phyloP scores from a whole-genome alignment of 164 flowering plant species.

The Euptelea pleiosperma region DNA sequence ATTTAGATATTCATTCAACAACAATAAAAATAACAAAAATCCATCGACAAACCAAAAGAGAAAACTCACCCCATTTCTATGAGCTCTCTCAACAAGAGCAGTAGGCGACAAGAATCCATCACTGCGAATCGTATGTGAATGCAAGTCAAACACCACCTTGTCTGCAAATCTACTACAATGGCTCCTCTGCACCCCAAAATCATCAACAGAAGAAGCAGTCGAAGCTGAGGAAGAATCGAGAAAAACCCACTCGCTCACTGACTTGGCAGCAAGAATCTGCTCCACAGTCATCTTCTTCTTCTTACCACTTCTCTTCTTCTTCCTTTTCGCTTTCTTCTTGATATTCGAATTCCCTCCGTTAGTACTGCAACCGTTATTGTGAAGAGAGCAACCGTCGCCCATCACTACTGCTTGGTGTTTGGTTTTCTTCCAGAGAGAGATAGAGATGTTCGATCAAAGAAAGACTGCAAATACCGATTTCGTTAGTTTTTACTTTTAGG shows the following conservation, averaged over 20 bases:
- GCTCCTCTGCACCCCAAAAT: slow-evolving; percentile 39
- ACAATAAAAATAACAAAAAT: neutral
- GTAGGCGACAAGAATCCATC: slow-evolving; percentile 92
- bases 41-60: neutral
- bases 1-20: neutral
- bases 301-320: slow-evolving; percentile 49
- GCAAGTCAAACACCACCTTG: slow-evolving; percentile 77
- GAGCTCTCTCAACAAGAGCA: slow-evolving; percentile 86
- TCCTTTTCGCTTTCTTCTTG: slow-evolving; percentile 8
- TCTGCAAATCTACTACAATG: slow-evolving; percentile 21
- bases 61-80: slow-evolving; percentile 74
- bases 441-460: too few relatives aligned
- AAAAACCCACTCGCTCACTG: slow-evolving; percentile 70
- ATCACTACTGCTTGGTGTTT: neutral
- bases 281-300: slow-evolving; percentile 67
- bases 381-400: slow-evolving; percentile 14
- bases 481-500: too few relatives aligned
- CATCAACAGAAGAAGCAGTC: slow-evolving; percentile 31
- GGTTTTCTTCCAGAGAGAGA: neutral
- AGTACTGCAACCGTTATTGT: neutral
- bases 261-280: slow-evolving; percentile 50
- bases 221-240: slow-evolving; percentile 29
- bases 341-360: neutral
- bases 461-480: too few relatives aligned
- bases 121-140: slow-evolving; percentile 78